phyloP scores from a whole-genome alignment of 345 rosid genomes.

The Carallia pectinifolia region DNA sequence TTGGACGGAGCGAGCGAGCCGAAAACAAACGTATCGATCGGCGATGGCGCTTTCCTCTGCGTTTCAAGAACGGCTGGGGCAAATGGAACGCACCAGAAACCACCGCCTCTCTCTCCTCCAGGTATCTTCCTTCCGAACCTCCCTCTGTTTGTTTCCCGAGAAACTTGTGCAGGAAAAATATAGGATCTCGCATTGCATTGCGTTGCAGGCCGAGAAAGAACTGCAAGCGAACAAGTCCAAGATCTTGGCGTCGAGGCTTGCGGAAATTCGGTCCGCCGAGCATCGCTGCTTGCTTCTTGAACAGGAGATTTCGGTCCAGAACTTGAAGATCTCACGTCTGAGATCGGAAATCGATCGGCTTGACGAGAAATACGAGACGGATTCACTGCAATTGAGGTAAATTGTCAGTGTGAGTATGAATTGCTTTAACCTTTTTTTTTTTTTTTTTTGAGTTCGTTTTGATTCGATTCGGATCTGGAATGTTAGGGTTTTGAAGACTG shows the following conservation, averaged over 20 bases:
- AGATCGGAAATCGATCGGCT: constrained; percentile 44
- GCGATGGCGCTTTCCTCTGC: constrained; percentile 65
- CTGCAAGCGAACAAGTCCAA: constrained; percentile 47
- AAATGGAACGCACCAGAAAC: constrained; percentile 63
- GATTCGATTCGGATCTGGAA: not conserved
- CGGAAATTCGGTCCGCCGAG: constrained; percentile 40
- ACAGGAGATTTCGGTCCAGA: constrained; percentile 49
- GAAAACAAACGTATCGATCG: not conserved
- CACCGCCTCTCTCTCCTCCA: constrained; percentile 61
- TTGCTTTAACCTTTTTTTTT: not conserved
- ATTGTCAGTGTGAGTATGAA: not conserved
- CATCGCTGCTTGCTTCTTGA: constrained; percentile 56
- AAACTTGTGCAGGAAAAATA: not conserved
- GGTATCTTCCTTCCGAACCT: constrained; percentile 29
- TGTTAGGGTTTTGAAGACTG: constrained; percentile 51
- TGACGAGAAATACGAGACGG: constrained; percentile 36
- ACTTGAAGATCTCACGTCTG: constrained; percentile 52
- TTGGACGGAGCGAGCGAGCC: no score
- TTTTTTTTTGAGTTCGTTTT: not conserved
- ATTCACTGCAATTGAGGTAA: constrained; percentile 41
- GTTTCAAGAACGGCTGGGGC: constrained; percentile 64
- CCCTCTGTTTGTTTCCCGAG: constrained; percentile 16
- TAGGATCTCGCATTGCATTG: constrained; percentile 7
- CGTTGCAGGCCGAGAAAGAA: constrained; percentile 57
- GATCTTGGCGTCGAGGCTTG: constrained; percentile 45